These are phyloP conservation scores for Taxawa tesnikishii DNA, from an alignment of 2,329 filamentous ascomycete genomes.

Conservation along the genomic window DNA sequence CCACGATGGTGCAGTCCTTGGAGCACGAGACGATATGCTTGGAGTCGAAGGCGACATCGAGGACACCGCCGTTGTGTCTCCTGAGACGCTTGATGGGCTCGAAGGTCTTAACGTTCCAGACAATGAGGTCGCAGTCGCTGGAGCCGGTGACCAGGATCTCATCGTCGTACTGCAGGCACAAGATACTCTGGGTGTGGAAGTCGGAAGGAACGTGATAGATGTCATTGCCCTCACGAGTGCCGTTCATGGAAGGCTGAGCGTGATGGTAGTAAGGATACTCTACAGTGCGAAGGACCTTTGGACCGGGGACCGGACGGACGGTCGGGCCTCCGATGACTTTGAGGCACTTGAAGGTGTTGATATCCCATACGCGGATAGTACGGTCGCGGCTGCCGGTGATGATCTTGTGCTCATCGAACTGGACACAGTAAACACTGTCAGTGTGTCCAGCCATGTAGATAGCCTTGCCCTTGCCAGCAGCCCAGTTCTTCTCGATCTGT, in stretches of 20 bases:
- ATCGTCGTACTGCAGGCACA: constrained; percentile 91
- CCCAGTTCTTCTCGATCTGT: constrained; percentile 67
- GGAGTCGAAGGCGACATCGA: constrained; percentile 88
- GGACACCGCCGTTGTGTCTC: constrained; percentile 74
- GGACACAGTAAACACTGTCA: constrained; percentile 94
- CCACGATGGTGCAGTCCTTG: constrained; percentile 86
- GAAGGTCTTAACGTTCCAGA: constrained; percentile 78
- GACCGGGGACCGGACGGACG: constrained; percentile 37
- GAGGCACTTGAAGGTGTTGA: constrained; percentile 73
- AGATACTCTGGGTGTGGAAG: constrained; percentile 83
- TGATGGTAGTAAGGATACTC: constrained; percentile 25
- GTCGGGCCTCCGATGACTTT: constrained; percentile 73
- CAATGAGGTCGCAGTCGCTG: constrained; percentile 80
- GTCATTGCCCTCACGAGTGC: constrained; percentile 30
- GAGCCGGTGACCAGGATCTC: constrained; percentile 90
- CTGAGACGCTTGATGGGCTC: constrained; percentile 65
- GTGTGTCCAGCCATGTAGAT: constrained; percentile 88
- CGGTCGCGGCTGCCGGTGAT: constrained; percentile 93
- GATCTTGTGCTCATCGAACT: constrained; percentile 97
- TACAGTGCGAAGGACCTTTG: constrained; percentile 30
- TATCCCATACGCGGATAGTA: constrained; percentile 93
- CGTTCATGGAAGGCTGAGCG: constrained; percentile 31
- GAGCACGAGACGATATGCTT: constrained; percentile 93
- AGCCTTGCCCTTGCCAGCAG: constrained; percentile 56
- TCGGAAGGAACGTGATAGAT: constrained; percentile 34